Conservation (phyloP, 495 filamentous ascomycete species). For the Amniculicola lignicola region DNA sequence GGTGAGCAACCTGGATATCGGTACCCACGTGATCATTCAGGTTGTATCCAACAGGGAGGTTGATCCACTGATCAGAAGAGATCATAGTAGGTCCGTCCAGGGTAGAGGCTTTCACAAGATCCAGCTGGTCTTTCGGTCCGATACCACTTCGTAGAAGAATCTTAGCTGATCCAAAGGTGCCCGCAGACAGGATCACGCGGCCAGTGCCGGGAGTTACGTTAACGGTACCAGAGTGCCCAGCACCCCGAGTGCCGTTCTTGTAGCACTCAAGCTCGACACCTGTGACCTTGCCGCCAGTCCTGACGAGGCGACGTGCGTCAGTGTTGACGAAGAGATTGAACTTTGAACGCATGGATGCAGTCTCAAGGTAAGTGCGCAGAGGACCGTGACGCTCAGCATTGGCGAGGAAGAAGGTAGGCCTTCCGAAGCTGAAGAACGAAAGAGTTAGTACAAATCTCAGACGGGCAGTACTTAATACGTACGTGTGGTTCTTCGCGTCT, state of each 20-base stretch:
- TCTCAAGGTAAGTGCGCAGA: constrained; percentile 67
- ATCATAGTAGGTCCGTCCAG: constrained; percentile 41
- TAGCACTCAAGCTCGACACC: constrained; percentile 58
- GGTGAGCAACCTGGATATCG: constrained; percentile 61
- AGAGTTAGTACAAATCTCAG: too few relatives aligned
- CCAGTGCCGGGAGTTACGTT: constrained; percentile 58
- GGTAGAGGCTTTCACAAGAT: constrained; percentile 32
- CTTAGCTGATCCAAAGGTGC: constrained; percentile 69
- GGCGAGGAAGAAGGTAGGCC: constrained; percentile 65
- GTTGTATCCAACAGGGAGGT: constrained; percentile 72
- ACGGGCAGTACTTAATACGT: too few relatives aligned
- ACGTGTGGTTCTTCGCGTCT: constrained; percentile 64
- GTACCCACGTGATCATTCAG: constrained; percentile 64
- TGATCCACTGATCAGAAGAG: constrained; percentile 64
- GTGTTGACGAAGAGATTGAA: constrained; percentile 66
- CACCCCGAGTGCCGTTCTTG: constrained; percentile 33
- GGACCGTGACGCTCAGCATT: constrained; percentile 68
- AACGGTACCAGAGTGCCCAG: constrained; percentile 56
- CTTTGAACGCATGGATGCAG: constrained; percentile 57
- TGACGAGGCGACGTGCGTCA: constrained; percentile 61
- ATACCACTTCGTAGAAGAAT: constrained; percentile 51
- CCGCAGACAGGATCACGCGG: constrained; percentile 64
- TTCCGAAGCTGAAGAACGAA: too few relatives aligned
- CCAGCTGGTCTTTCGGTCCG: constrained; percentile 37
- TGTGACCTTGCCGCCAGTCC: constrained; percentile 57